A percentile compares a stretch with the other conserved stretches of the same genome.
Conservation (phyloP, 2,329 filamentous ascomycete species). For the Colletotrichum limetticola region DNA sequence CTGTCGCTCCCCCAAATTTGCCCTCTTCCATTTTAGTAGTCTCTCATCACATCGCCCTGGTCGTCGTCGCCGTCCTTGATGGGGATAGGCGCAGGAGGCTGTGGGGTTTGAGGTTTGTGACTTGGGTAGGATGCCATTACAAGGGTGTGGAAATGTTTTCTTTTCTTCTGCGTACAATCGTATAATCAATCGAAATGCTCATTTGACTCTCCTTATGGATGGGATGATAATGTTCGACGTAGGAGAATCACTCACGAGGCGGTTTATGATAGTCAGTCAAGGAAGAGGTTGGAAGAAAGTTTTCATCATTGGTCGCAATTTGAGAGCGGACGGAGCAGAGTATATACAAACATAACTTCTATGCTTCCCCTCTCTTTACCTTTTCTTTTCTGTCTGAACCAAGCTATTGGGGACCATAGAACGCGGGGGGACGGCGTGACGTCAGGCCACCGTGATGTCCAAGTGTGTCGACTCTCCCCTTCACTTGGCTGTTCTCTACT, state of each 20-base stretch:
- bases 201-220: not conserved
- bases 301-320: not conserved
- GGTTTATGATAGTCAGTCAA: not conserved
- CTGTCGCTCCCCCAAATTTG: not conserved
- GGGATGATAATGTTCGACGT: not conserved
- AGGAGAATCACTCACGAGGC: not conserved
- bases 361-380: not conserved
- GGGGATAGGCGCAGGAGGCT: slow-evolving; percentile 36
- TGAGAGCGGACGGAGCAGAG: not conserved
- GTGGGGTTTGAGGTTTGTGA: slow-evolving; percentile 36
- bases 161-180: not conserved
- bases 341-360: not conserved
- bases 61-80: slow-evolving; percentile 34
- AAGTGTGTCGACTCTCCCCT: not conserved
- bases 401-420: not conserved
- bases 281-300: not conserved
- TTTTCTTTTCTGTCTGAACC: not conserved
- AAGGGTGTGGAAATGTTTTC: no score
- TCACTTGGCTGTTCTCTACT: not conserved
- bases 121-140: slow-evolving; percentile 29
- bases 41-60: slow-evolving; percentile 31
- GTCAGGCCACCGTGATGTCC: slow-evolving; percentile 29
- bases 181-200: not conserved
- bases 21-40: slow-evolving; percentile 22
- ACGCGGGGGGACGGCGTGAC: slow-evolving; percentile 11